These are phyloP conservation scores for Smittium culicis DNA, from an alignment of 371 early-diverging fungal species.

Conservation along the genomic window DNA sequence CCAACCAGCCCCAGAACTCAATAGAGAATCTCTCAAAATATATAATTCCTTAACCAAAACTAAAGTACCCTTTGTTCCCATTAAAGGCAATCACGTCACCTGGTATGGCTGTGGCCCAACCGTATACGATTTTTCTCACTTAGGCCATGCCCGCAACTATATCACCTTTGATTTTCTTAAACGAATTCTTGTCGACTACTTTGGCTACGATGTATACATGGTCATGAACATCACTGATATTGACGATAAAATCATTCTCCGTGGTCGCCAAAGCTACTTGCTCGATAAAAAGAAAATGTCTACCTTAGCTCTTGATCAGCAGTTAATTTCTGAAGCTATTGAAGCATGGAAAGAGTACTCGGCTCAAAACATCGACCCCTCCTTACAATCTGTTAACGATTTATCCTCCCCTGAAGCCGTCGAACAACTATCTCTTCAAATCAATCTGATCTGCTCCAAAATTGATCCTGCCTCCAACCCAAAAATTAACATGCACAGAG, in stretches of 20 bases:
- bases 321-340: conserved; percentile 39
- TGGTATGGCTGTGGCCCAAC: conserved; percentile 99
- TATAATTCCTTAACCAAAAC: conserved; percentile 64
- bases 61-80: conserved; percentile 81
- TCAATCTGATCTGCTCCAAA: conserved; percentile 26
- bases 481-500: conserved; percentile 63
- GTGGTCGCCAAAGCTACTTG: conserved; percentile 77
- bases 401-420: conserved; percentile 33
- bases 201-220: conserved; percentile 85
- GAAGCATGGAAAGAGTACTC: neutral
- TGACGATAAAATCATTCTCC: conserved; percentile 98
- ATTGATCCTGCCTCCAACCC: conserved; percentile 33
- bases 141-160: conserved; percentile 98
- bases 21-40: conserved; percentile 16
- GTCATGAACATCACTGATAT: conserved; percentile 99
- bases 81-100: conserved; percentile 57
- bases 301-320: conserved; percentile 21
- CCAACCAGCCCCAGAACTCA: neutral
- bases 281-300: conserved; percentile 42
- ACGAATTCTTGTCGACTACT: conserved; percentile 90
- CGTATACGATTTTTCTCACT: conserved; percentile 96
- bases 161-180: conserved; percentile 93
- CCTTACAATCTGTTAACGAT: conserved; percentile 32
- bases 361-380: neutral
- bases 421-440: neutral